A percentile compares a stretch with the other conserved stretches of the same genome.
Evolutionary conservation across 495 filamentous ascomycete genomes (phyloP).

Genomic region (Hypomontagnella monticulosa): DNA sequence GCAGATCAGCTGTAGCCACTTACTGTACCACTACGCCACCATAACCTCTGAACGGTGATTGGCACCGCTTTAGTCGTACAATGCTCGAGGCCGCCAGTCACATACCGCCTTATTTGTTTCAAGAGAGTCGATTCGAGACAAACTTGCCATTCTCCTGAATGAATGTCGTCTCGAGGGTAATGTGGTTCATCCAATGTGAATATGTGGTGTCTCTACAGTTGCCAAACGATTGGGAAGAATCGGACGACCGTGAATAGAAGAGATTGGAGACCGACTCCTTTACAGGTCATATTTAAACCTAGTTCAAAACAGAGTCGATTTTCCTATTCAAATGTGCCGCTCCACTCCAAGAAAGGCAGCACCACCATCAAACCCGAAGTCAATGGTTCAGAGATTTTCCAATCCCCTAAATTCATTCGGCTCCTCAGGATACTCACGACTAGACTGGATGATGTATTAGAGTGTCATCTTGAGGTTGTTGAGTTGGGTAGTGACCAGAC

Average conservation of each 20-base stretch:
- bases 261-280: not conserved
- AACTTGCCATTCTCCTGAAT: not conserved
- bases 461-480: constrained; percentile 15
- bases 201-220: constrained; percentile 26
- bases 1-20: constrained; percentile 1
- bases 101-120: constrained; percentile 18
- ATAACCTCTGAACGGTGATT: constrained; percentile 4
- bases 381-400: not conserved
- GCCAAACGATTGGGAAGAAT: constrained; percentile 8
- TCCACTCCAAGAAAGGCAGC: not conserved
- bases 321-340: constrained; percentile 21
- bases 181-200: constrained; percentile 8
- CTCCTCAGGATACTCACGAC: constrained; percentile 26
- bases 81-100: constrained; percentile 20
- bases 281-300: not conserved
- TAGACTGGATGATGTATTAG: constrained; percentile 14
- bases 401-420: constrained; percentile 19
- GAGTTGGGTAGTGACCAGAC: constrained; percentile 4
- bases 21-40: constrained; percentile 15
- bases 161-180: not conserved
- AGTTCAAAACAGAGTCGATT: constrained; percentile 1
- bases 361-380: not conserved
- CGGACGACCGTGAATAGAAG: constrained; percentile 8
- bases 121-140: constrained; percentile 6
- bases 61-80: constrained; percentile 9